Evolutionary conservation across 352 stramenopile species (phyloP), one percentile per base, ranked within the genome.

Genomic region (Pythium scleroteichum): DNA sequence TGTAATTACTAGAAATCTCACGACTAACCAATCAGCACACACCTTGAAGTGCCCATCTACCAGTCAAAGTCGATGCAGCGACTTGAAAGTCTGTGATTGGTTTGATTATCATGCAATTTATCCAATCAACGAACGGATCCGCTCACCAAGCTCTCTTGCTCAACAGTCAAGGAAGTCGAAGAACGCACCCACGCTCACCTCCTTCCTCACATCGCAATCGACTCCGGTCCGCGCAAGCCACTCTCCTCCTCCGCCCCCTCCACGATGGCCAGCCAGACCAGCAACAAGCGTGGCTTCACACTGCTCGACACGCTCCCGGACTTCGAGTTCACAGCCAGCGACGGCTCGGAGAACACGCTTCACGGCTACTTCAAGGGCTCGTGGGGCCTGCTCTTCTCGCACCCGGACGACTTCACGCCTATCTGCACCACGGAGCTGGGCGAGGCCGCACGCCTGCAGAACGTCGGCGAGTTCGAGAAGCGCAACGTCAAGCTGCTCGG

Each of bases 371-470:
- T 92, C 48, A 68, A 68, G 8, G 78, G 72, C 48, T 74, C 64
- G 5, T 92, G 80, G 85, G 79, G 73, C 1, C 46, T 90, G 55
- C 62, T 97, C 16, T 95, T 95, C 66, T 92, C 71, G 53, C 90
- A 97, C 59, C 92, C 90, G 19, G 85, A 88, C 51, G 90, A 98
- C 70, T 97, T 96, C 69, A 97, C 90, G 33, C 92, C 92, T 16
- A 93, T 98, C 51, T 98, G 91, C 72, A 98, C 91, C 14, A 98
- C 91, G 2, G 92, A 98, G 64, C 79, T 98, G 53, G 90, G 90
- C 44, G 82, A 90, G 40, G 75, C 95, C 19, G 84, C 88, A 35
- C 82, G 87, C n/a, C 75, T 96, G 23, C 76, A 90, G 53, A 87
- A 93, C 45, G 63, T 69, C 26, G 72, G 69, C 29, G 88, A 97